Base-by-base conservation (phyloP, 192 early-diverging fungal genomes). In the Paraglomus occultum region DNA sequence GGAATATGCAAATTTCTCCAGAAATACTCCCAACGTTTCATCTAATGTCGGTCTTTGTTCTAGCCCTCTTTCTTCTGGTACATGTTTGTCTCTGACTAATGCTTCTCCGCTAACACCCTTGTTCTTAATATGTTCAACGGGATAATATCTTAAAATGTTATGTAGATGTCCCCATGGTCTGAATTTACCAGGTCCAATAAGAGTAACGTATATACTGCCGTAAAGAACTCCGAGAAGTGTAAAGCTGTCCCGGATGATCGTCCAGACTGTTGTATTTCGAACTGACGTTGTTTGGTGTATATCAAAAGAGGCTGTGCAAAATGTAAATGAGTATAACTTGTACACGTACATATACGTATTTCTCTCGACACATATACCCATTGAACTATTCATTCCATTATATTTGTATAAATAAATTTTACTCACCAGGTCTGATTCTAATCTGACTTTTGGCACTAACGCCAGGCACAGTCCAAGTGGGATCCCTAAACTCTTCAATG, bases 101-200 rank as follows among this genome's bases (percentile, higher is more conserved):
- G 22, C 49, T 65, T 65, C 64, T 51, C 9, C 12, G 44, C 23
- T 39, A 6, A 11, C 14, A 0, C 7, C 17, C 6, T 15, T 17
- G n/a, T 39, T 40, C 1, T 18, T 20, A 0, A 68, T 68, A 23
- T 68, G 43, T 57, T 68, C 53, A 5, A 68, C 14, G 5, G 51
- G 66, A 44, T 55, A 55, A 68, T 68, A 68, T 20, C 43, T 38
- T 23, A 57, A 18, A 14, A 68, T 9, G 5, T 12, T 1, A 68
- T 68, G 8, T 39, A 68, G 17, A 18, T 31, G 49, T 23, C 66
- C 66, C 66, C 66, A 68, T 9, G 66, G 66, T 54, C 52, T 53
- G 39, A 23, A 68, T 68, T 55, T 68, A 40, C 66, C 66, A 31
- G 5, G 43, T 10, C 66, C 66, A 53, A 55, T 12, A 1, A 68